phyloP scores from a whole-genome alignment of 495 filamentous ascomycete genomes.

The Penicillium nucicola region DNA sequence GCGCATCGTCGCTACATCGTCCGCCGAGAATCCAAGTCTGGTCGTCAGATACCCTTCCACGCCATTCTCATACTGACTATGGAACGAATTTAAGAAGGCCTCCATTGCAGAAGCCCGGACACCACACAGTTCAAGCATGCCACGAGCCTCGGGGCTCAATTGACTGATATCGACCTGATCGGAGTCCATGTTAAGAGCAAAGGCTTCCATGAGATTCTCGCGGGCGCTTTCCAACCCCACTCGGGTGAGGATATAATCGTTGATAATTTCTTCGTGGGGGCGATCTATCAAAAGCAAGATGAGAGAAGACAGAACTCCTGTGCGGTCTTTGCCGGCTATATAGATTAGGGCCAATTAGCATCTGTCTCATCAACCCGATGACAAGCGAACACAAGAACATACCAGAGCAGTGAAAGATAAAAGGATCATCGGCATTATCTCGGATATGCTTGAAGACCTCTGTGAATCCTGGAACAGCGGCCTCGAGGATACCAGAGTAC shows the following conservation, averaged over 20 bases:
- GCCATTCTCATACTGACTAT: slow-evolving; percentile 20
- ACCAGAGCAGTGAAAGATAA: slow-evolving; percentile 63
- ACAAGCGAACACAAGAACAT: slow-evolving; percentile 13
- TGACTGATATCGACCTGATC: slow-evolving; percentile 15
- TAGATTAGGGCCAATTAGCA: slow-evolving; percentile 1
- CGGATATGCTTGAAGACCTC: slow-evolving; percentile 39
- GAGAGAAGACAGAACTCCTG: slow-evolving; percentile 56
- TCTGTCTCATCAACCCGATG: neutral
- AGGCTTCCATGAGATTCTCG: slow-evolving; percentile 16
- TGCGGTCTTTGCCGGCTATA: slow-evolving; percentile 62
- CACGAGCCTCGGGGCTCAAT: slow-evolving; percentile 21
- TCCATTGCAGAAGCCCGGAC: slow-evolving; percentile 25
- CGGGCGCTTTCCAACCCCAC: slow-evolving; percentile 26
- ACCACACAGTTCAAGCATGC: slow-evolving; percentile 26
- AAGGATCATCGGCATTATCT: slow-evolving; percentile 35
- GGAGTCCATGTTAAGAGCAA: slow-evolving; percentile 9
- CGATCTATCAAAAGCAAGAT: slow-evolving; percentile 53
- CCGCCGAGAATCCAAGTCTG: slow-evolving; percentile 16
- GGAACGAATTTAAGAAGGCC: slow-evolving; percentile 26
- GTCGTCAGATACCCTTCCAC: slow-evolving; percentile 19
- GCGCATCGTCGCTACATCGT: slow-evolving; percentile 15
- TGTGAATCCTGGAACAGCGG: slow-evolving; percentile 24
- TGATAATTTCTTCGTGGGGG: slow-evolving; percentile 37
- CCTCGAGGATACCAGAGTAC: slow-evolving; percentile 48
- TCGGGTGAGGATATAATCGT: slow-evolving; percentile 47